A percentile compares a stretch with the other conserved stretches of the same genome.
phyloP scores from a whole-genome alignment of 2,329 filamentous ascomycete genomes.

The Phialophora verrucosa region DNA sequence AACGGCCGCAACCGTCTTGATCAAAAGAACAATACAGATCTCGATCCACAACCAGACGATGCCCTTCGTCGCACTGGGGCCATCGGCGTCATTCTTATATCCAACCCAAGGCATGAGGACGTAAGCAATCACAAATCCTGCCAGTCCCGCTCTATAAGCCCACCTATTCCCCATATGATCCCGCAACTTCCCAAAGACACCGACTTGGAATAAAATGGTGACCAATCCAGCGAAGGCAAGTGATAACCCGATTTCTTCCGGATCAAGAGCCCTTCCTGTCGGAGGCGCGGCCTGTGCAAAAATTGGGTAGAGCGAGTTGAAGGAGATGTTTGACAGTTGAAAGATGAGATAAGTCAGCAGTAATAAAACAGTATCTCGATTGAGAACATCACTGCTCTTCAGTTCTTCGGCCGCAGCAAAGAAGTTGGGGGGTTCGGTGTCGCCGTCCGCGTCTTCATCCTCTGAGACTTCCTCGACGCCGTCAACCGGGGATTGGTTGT shows the following conservation, averaged over 20 bases:
- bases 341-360: constrained; percentile 89
- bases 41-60: constrained; percentile 78
- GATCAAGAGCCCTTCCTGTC: constrained; percentile 74
- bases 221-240: constrained; percentile 82
- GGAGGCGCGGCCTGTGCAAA: constrained; percentile 79
- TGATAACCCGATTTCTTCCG: constrained; percentile 81
- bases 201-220: constrained; percentile 89
- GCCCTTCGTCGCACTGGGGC: constrained; percentile 58
- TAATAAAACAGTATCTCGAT: constrained; percentile 79
- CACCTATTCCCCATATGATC: constrained; percentile 81
- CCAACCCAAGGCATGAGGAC: constrained; percentile 88
- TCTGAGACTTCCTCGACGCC: constrained; percentile 27
- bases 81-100: constrained; percentile 67
- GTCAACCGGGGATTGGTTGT: constrained; percentile 17
- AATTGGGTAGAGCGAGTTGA: constrained; percentile 93
- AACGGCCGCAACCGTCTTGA: constrained; percentile 90
- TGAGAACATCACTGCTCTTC: constrained; percentile 68
- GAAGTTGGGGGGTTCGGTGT: constrained; percentile 47
- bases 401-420: constrained; percentile 54
- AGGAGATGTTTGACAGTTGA: constrained; percentile 90
- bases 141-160: constrained; percentile 78
- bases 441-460: constrained; percentile 46
- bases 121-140: constrained; percentile 82
- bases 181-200: constrained; percentile 79
- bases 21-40: constrained; percentile 76